Percentiles rank a stretch among this genome's conserved stretches.
Conservation (phyloP, 169 alveolate genomes). For the Toxoplasma gondii region DNA sequence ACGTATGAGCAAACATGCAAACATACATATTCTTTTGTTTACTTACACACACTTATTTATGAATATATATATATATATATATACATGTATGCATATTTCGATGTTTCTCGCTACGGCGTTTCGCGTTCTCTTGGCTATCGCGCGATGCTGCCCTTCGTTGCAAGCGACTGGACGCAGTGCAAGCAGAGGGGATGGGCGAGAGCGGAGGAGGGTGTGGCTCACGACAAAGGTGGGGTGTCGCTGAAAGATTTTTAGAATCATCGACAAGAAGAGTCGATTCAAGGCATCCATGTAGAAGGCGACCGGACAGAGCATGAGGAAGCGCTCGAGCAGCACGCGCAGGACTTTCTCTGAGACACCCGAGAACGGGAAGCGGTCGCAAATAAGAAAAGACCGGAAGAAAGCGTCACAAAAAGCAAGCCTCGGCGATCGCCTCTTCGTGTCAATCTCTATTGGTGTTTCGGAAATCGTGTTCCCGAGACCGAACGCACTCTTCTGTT, state of each 20-base stretch:
- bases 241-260: background rate
- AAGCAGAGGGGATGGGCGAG: too few species aligned
- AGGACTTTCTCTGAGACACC: background rate
- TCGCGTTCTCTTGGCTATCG: too few species aligned
- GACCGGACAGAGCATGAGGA: slow-evolving; percentile 36
- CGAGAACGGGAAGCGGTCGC: background rate
- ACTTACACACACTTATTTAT: too few species aligned
- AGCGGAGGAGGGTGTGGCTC: background rate
- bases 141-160: too few species aligned
- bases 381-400: background rate
- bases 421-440: background rate
- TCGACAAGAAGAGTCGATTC: background rate
- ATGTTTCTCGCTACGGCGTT: too few species aligned
- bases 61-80: too few species aligned
- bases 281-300: background rate
- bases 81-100: too few species aligned
- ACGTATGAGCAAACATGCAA: too few species aligned
- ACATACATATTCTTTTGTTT: too few species aligned
- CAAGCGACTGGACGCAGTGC: too few species aligned
- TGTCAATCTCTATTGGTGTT: background rate
- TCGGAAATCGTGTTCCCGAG: background rate
- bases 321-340: slow-evolving; percentile 38
- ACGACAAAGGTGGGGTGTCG: slow-evolving; percentile 25
- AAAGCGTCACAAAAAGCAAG: background rate
- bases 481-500: too few species aligned